Percentiles rank a stretch among this genome's conserved stretches.
These are phyloP conservation scores for Hansenula lynferdii DNA, from an alignment of 1,139 yeast species.

Conservation along the genomic window DNA sequence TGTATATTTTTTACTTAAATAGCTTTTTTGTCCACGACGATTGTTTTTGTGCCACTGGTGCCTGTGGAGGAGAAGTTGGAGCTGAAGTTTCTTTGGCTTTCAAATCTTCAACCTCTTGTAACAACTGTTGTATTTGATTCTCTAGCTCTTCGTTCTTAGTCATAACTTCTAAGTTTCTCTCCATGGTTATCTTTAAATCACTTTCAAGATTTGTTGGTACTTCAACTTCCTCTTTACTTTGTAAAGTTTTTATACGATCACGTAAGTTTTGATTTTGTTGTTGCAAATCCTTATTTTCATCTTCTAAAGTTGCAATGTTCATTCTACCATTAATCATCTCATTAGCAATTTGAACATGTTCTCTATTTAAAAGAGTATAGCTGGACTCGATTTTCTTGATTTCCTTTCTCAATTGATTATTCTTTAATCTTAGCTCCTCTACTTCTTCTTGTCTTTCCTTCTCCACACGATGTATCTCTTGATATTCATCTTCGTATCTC, in stretches of 20 bases:
- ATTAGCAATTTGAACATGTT: constrained; percentile 74
- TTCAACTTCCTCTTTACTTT: constrained; percentile 25
- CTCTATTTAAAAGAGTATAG: constrained; percentile 66
- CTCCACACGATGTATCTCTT: constrained; percentile 66
- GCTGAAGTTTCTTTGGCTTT: constrained; percentile 8
- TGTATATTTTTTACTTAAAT: constrained; percentile 1
- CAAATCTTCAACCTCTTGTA: constrained; percentile 23
- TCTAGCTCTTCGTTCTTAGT: constrained; percentile 45
- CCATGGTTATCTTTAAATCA: constrained; percentile 51
- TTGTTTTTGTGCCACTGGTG: constrained; percentile 1
- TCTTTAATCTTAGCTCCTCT: constrained; percentile 55
- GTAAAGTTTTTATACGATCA: constrained; percentile 25
- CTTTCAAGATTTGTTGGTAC: constrained; percentile 35
- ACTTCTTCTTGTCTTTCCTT: constrained; percentile 65
- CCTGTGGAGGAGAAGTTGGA: constrained; percentile 1
- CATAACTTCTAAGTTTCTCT: constrained; percentile 53
- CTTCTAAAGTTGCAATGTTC: constrained; percentile 58
- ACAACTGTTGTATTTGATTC: constrained; percentile 35
- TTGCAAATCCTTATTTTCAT: constrained; percentile 55
- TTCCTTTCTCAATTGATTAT: constrained; percentile 69
- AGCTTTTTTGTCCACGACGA: constrained; percentile 5
- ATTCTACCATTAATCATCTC: constrained; percentile 64
- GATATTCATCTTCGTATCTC: constrained; percentile 69
- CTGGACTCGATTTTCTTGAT: constrained; percentile 71
- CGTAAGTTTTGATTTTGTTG: constrained; percentile 39